Evolutionary conservation across 139 green algal species (phyloP).

Genomic region (Tetraselmis chui): DNA sequence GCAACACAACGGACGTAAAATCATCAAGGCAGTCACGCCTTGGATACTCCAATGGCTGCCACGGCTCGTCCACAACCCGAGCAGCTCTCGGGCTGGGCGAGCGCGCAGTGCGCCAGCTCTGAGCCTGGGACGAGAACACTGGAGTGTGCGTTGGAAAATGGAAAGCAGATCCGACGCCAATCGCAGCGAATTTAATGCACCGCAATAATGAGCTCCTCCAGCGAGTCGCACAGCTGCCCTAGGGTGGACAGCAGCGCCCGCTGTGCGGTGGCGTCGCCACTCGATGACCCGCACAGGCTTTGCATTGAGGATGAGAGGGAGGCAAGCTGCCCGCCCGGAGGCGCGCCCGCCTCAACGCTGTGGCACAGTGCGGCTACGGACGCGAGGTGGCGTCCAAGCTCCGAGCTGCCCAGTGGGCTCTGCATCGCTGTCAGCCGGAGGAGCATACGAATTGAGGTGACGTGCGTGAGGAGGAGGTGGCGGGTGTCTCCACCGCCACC

Average conservation of each 20-base stretch:
- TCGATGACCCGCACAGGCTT: background rate
- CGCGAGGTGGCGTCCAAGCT: background rate
- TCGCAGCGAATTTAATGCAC: too few species aligned
- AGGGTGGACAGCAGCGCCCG: background rate
- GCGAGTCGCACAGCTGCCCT: background rate
- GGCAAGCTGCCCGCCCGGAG: background rate
- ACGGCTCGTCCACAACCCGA: too few species aligned
- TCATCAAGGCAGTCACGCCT: too few species aligned
- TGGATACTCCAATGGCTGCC: too few species aligned
- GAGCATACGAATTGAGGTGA: background rate
- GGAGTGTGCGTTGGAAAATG: too few species aligned
- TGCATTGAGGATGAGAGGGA: background rate
- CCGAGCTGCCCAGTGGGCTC: background rate
- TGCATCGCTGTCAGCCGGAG: background rate
- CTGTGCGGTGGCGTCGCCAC: background rate
- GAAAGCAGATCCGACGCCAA: too few species aligned
- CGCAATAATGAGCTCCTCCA: background rate
- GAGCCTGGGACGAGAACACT: too few species aligned
- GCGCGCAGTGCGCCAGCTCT: too few species aligned
- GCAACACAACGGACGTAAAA: too few species aligned
- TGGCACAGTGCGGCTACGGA: background rate
- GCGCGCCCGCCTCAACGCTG: background rate
- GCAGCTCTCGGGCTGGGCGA: too few species aligned
- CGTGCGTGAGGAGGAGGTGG: background rate
- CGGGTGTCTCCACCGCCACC: background rate